Evolutionary conservation across 108 stramenopile genomes (phyloP).

Genomic region (Stephanodiscus triporus): DNA sequence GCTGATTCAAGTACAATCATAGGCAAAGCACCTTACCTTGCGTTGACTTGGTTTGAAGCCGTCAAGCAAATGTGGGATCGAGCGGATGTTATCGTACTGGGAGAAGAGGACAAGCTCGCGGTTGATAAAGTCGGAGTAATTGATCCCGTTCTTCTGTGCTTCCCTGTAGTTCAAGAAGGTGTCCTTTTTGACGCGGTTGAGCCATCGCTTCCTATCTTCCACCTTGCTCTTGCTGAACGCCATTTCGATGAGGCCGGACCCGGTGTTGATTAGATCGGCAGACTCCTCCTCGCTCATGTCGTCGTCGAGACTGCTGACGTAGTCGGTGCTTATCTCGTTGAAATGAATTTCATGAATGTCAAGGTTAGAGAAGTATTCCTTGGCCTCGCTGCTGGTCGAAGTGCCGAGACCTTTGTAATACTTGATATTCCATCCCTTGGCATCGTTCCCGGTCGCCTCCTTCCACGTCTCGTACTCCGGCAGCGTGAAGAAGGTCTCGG

Average conservation of each 20-base stretch:
- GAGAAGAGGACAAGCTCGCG: slow-evolving; percentile 97
- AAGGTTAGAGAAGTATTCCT: slow-evolving; percentile 84
- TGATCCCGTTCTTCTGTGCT: slow-evolving; percentile 65
- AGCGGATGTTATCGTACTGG: slow-evolving; percentile 91
- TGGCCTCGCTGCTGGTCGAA: slow-evolving; percentile 90
- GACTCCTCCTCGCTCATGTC: slow-evolving; percentile 21
- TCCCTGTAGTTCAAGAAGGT: slow-evolving; percentile 89
- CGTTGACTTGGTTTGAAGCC: slow-evolving; percentile 99
- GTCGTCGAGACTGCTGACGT: slow-evolving; percentile 35
- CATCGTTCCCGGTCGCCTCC: slow-evolving; percentile 84
- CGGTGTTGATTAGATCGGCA: slow-evolving; percentile 42
- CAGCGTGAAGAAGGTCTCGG: slow-evolving; percentile 89
- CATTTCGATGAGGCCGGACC: slow-evolving; percentile 95
- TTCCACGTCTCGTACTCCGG: slow-evolving; percentile 97
- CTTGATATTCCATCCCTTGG: slow-evolving; percentile 94
- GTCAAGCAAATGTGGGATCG: slow-evolving; percentile 95
- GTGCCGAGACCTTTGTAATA: slow-evolving; percentile 99
- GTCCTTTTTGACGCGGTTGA: slow-evolving; percentile 72
- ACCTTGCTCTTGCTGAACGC: slow-evolving; percentile 96
- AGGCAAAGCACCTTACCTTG: slow-evolving; percentile 66
- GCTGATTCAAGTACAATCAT: no score
- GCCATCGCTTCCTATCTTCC: slow-evolving; percentile 96
- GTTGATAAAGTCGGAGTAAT: slow-evolving; percentile 96
- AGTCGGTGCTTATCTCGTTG: slow-evolving; percentile 61
- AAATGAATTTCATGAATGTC: slow-evolving; percentile 79